phyloP scores from a whole-genome alignment of 257 asterid genomes.

The Eustoma russellianum region DNA sequence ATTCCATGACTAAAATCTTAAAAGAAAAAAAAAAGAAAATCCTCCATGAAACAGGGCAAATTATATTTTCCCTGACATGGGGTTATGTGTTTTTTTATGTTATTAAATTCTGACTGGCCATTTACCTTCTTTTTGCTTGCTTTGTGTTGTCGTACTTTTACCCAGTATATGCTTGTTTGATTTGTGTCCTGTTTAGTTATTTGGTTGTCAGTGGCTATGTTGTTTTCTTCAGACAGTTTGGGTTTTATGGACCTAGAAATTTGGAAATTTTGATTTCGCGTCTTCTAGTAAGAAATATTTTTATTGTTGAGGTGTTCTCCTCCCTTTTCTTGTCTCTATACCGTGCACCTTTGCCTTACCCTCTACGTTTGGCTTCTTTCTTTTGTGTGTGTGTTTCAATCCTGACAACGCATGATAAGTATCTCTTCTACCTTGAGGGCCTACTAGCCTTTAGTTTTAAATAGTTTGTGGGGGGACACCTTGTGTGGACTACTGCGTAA shows the following conservation, averaged over 20 bases:
- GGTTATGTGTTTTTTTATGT: constrained; percentile 15
- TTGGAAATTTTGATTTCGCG: constrained; percentile 13
- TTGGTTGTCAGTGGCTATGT: constrained; percentile 15
- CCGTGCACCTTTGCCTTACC: neutral
- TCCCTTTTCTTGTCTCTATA: neutral
- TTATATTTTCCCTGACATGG: constrained; percentile 18
- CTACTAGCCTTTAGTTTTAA: too few species aligned
- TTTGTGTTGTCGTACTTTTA: constrained; percentile 23
- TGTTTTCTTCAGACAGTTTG: constrained; percentile 10
- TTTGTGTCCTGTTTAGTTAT: constrained; percentile 11
- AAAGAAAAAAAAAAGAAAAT: constrained; percentile 8
- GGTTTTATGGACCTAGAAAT: constrained; percentile 15
- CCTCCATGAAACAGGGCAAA: constrained; percentile 15
- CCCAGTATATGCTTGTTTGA: constrained; percentile 25
- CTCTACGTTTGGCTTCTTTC: neutral
- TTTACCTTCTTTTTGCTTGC: constrained; percentile 19
- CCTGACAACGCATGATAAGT: too few species aligned
- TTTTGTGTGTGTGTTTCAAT: neutral
- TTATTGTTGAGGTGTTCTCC: neutral
- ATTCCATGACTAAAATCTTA: constrained; percentile 13
- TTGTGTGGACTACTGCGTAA: too few species aligned
- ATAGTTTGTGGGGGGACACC: too few species aligned
- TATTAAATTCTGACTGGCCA: constrained; percentile 15
- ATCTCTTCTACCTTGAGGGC: too few species aligned
- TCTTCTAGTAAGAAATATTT: constrained; percentile 10